A percentile compares a stretch with the other conserved stretches of the same genome.
Evolutionary conservation across 768 basidiomycete species (phyloP).

Genomic region (Ephemerocybe angulata): DNA sequence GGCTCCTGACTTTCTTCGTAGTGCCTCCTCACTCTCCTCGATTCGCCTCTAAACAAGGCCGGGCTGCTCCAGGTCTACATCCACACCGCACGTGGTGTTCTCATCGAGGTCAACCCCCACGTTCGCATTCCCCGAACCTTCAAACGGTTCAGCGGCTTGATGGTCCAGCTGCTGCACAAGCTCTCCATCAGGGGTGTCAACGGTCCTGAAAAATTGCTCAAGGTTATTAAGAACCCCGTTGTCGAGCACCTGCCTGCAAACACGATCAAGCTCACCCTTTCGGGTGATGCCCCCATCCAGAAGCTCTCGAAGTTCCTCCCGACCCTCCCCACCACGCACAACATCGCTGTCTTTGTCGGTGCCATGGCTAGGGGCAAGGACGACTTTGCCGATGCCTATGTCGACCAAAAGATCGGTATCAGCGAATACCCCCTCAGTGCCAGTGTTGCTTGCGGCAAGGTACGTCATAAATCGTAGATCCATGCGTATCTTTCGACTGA

Average conservation of each 20-base stretch:
- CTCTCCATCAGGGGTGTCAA: slow-evolving; percentile 94
- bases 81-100: slow-evolving; percentile 91
- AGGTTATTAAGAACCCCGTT: slow-evolving; percentile 98
- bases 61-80: slow-evolving; percentile 97
- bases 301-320: slow-evolving; percentile 81
- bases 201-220: slow-evolving; percentile 93
- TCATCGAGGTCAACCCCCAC: slow-evolving; percentile 98
- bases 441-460: slow-evolving; percentile 95
- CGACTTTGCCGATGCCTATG: slow-evolving; percentile 92
- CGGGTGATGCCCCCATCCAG: slow-evolving; percentile 83
- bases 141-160: slow-evolving; percentile 96
- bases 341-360: slow-evolving; percentile 92
- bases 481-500: not conserved
- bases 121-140: slow-evolving; percentile 97
- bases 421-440: slow-evolving; percentile 92
- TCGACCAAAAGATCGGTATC: slow-evolving; percentile 96
- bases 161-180: slow-evolving; percentile 98
- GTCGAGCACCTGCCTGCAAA: slow-evolving; percentile 92
- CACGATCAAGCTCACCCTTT: slow-evolving; percentile 93
- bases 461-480: slow-evolving; percentile 32
- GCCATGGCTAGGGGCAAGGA: slow-evolving; percentile 97
- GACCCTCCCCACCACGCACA: slow-evolving; percentile 82
- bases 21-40: slow-evolving; percentile 94
- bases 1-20: slow-evolving; percentile 27
- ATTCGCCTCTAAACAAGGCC: slow-evolving; percentile 97